Conservation (phyloP, 805 yeast species). For the Zygoascus bituminiphila region DNA sequence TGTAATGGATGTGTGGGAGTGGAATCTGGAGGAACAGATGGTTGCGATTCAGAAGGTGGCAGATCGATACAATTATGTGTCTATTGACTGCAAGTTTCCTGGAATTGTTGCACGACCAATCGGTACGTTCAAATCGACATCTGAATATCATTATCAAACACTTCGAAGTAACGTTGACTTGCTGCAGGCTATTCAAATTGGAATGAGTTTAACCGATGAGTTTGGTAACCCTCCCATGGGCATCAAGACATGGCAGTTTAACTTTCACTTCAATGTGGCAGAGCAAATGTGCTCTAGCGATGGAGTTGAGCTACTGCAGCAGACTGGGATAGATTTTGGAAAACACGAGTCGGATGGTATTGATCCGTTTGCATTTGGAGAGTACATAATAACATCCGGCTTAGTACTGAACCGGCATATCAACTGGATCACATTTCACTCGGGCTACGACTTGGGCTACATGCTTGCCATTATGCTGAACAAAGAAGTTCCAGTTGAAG, state of each 20-base stretch:
- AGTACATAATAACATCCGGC: conserved; percentile 78
- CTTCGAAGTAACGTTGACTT: conserved; percentile 86
- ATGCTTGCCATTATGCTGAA: conserved; percentile 68
- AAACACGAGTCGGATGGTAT: conserved; percentile 72
- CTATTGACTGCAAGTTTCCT: conserved; percentile 85
- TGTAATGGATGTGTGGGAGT: conserved; percentile 34
- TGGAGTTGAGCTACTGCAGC: conserved; percentile 67
- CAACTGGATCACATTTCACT: conserved; percentile 88
- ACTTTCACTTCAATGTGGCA: conserved; percentile 70
- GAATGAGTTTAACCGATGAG: conserved; percentile 63
- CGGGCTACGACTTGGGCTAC: conserved; percentile 93
- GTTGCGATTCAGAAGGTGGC: conserved; percentile 30
- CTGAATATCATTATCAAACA: conserved; percentile 94
- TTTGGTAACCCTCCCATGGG: conserved; percentile 52
- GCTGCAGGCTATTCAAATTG: conserved; percentile 76
- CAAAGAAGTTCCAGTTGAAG: conserved; percentile 69
- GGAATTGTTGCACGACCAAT: conserved; percentile 95
- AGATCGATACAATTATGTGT: conserved; percentile 31
- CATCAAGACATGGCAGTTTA: conserved; percentile 92
- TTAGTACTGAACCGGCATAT: conserved; percentile 61
- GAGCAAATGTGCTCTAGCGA: conserved; percentile 81
- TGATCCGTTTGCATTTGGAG: conserved; percentile 71
- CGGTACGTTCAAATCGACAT: conserved; percentile 80
- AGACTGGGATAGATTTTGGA: conserved; percentile 75
- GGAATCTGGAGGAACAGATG: conserved; percentile 35